phyloP scores from a whole-genome alignment of 2,329 filamentous ascomycete genomes.

The Diaporthe helianthi region DNA sequence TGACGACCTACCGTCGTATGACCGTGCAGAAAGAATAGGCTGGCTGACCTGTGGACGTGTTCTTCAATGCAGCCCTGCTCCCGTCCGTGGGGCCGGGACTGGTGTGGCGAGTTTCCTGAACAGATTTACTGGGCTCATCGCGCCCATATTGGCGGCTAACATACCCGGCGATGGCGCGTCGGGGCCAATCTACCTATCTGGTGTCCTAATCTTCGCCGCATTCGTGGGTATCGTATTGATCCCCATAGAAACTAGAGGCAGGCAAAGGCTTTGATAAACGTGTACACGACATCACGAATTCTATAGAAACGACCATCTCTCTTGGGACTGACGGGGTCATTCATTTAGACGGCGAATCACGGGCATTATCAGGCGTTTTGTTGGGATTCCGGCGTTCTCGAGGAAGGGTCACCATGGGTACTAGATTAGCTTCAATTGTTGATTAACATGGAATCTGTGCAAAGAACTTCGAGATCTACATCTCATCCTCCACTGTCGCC shows the following conservation, averaged over 20 bases:
- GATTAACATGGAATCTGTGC: background rate
- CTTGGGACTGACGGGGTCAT: too few relatives aligned
- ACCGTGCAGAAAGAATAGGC: background rate
- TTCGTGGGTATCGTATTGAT: constrained; percentile 67
- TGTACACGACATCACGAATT: background rate
- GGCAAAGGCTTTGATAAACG: constrained; percentile 58
- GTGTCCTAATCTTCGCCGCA: constrained; percentile 62
- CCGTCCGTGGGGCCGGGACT: constrained; percentile 73
- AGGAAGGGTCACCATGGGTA: background rate
- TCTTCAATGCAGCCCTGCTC: constrained; percentile 56
- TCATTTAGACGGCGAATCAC: background rate
- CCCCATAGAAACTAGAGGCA: constrained; percentile 68
- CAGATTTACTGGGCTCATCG: constrained; percentile 69
- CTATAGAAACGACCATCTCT: background rate
- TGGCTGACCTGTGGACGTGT: background rate
- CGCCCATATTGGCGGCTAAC: constrained; percentile 71
- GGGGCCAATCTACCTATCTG: constrained; percentile 64
- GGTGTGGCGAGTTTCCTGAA: constrained; percentile 78
- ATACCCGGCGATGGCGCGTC: constrained; percentile 64
- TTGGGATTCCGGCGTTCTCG: background rate
- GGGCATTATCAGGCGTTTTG: background rate
- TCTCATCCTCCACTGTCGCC: constrained; percentile 14
- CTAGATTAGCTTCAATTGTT: background rate
- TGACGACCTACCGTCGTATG: too few relatives aligned
- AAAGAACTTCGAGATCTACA: background rate